A percentile compares a stretch with the other conserved stretches of the same genome.
phyloP scores from a whole-genome alignment of 306 rosid species.

The Delonix regia region DNA sequence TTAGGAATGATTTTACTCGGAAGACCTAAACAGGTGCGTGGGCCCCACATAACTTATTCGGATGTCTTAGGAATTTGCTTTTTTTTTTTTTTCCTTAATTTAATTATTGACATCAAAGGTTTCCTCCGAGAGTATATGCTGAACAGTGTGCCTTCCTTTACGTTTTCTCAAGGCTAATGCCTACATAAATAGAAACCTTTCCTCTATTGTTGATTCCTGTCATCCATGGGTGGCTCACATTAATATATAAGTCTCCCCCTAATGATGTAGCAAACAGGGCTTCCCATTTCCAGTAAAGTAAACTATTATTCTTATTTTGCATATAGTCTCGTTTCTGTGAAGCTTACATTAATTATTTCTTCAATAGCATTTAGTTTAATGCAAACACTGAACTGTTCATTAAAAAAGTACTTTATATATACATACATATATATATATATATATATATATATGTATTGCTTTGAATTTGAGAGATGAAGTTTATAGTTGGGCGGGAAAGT shows the following conservation, averaged over 20 bases:
- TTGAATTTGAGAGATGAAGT: not conserved
- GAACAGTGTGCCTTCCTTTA: not conserved
- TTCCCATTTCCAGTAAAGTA: not conserved
- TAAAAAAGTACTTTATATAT: too few relatives aligned
- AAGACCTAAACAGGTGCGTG: constrained; percentile 7
- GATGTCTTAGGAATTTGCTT: not conserved
- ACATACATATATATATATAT: too few relatives aligned
- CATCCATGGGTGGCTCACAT: not conserved
- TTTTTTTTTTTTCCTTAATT: not conserved
- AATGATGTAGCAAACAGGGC: not conserved
- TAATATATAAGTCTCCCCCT: not conserved
- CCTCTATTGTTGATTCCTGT: not conserved
- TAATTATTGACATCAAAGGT: not conserved
- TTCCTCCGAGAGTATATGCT: not conserved
- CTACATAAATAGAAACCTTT: not conserved
- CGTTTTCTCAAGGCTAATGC: not conserved
- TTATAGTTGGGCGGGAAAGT: too few relatives aligned
- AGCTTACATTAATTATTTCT: not conserved
- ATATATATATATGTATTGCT: too few relatives aligned
- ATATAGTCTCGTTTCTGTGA: not conserved
- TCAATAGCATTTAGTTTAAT: not conserved
- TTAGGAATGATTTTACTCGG: too few relatives aligned
- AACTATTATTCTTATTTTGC: not conserved
- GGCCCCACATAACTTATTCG: not conserved
- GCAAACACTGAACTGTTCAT: not conserved